These are phyloP conservation scores for Rhizomucor miehei DNA, from an alignment of 371 early-diverging fungal species.

Conservation along the genomic window DNA sequence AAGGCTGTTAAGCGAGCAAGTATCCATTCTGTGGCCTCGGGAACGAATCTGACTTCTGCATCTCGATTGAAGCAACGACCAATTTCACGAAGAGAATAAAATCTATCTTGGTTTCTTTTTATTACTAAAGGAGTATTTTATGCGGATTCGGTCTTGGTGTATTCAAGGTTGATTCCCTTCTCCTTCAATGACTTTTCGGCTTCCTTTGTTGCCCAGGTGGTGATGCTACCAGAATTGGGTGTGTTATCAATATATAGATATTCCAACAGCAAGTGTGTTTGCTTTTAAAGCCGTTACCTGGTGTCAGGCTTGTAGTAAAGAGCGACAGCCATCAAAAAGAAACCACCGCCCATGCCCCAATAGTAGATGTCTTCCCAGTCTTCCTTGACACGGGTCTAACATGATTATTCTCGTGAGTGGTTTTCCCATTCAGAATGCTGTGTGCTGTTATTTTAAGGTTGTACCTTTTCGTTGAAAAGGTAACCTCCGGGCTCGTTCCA, in stretches of 20 bases:
- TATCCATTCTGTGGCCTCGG: constrained; percentile 10
- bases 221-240: constrained; percentile 29
- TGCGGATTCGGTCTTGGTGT: constrained; percentile 21
- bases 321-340: constrained; percentile 45
- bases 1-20: constrained; percentile 30
- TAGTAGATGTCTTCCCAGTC: constrained; percentile 65
- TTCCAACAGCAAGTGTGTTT: too few species aligned
- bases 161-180: constrained; percentile 43
- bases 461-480: constrained; percentile 68
- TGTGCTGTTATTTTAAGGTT: neutral
- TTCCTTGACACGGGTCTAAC: constrained; percentile 62
- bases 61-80: neutral
- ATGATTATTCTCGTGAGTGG: neutral
- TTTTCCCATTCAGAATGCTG: neutral
- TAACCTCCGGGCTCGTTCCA: constrained; percentile 66
- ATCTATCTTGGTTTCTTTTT: too few species aligned
- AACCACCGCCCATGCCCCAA: constrained; percentile 61
- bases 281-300: constrained; percentile 35
- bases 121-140: too few species aligned
- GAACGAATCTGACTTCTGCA: neutral
- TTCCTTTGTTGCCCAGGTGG: constrained; percentile 51
- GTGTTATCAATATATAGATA: too few species aligned
- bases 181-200: constrained; percentile 53
- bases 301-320: constrained; percentile 71
- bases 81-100: too few species aligned